Percentiles rank a stretch among this genome's conserved stretches.
Evolutionary conservation across 805 yeast species (phyloP).

Genomic region (Cyberlindnera suaveolens): DNA sequence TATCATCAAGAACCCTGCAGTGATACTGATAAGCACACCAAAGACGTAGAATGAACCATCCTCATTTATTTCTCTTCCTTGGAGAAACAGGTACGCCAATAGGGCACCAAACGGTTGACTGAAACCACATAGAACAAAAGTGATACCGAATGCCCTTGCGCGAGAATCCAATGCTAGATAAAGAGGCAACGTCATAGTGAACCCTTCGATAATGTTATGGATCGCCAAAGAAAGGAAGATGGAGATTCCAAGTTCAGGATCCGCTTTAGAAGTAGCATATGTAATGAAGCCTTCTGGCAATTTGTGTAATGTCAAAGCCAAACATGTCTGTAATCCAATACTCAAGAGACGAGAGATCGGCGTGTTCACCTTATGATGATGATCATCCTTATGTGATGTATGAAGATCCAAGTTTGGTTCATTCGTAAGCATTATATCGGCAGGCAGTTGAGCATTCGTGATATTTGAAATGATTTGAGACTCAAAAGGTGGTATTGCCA

Average conservation of each 20-base stretch:
- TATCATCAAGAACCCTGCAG: constrained; percentile 81
- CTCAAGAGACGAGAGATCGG: constrained; percentile 74
- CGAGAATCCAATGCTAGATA: constrained; percentile 68
- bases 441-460: constrained; percentile 1
- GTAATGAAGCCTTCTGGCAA: constrained; percentile 94
- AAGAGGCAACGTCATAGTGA: constrained; percentile 86
- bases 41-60: constrained; percentile 35
- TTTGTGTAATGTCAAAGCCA: constrained; percentile 85
- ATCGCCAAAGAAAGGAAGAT: constrained; percentile 81
- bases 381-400: constrained; percentile 35
- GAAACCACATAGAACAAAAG: constrained; percentile 69
- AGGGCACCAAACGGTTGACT: constrained; percentile 90
- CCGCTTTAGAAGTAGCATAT: constrained; percentile 66
- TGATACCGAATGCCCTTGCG: constrained; percentile 53
- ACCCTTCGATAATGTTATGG: constrained; percentile 92
- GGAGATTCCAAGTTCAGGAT: constrained; percentile 65
- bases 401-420: constrained; percentile 25
- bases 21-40: constrained; percentile 61
- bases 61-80: constrained; percentile 29
- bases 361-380: constrained; percentile 76
- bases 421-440: constrained; percentile 14
- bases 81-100: constrained; percentile 51
- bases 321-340: constrained; percentile 84
- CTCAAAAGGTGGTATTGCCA: background rate
- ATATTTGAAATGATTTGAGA: background rate